Base-by-base conservation (phyloP, 148 eudicot genomes). In the Simmondsia chinensis region DNA sequence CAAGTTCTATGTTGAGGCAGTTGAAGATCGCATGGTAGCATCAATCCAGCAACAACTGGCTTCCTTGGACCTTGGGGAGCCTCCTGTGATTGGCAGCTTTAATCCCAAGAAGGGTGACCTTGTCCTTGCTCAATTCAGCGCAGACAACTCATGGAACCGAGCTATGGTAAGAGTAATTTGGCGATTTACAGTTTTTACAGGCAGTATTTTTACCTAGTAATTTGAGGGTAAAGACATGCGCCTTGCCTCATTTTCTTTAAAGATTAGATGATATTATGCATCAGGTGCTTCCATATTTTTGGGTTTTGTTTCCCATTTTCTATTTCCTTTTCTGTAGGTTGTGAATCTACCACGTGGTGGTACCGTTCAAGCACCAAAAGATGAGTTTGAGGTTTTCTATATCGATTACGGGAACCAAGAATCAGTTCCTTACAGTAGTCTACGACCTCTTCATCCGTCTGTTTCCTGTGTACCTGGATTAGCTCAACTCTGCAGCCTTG, bases 401-500 rank as follows among this genome's bases (percentile, higher is more conserved):
- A 74, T 91, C 4, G 95, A 91, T 52, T 91, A 78, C 32, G 97
- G 97, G 13, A 91, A 91, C 47, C 97, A 91, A 82, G 95, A 91
- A 70, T 33, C 40, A 10, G 77, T 70, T 50, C 54, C 95, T n/a
- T 85, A 71, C 64, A 76, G 71, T 42, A 71, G 73, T 32, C 52
- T 91, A 28, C 70, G 94, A 21, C 83, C 85, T 19, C 31, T 76
- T 49, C 80, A 81, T 39, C 62, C 95, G 57, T 79, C 97, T 7
- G 64, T 85, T 10, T 55, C 74, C 29, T 54, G 80, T 31, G 68
- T 57, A 23, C 83, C 88, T 38, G 83, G 83, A 49, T 75, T 74
- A 21, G 97, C 97, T 36, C 87, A 81, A 52, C 65, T 91, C 11
- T 91, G 95, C 74, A 63, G 75, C 54, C 94, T 91, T 32, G 95